Percentiles rank a stretch among this genome's conserved stretches.
Evolutionary conservation across 805 yeast genomes (phyloP).

Genomic region (Torulaspora microellipsoides): DNA sequence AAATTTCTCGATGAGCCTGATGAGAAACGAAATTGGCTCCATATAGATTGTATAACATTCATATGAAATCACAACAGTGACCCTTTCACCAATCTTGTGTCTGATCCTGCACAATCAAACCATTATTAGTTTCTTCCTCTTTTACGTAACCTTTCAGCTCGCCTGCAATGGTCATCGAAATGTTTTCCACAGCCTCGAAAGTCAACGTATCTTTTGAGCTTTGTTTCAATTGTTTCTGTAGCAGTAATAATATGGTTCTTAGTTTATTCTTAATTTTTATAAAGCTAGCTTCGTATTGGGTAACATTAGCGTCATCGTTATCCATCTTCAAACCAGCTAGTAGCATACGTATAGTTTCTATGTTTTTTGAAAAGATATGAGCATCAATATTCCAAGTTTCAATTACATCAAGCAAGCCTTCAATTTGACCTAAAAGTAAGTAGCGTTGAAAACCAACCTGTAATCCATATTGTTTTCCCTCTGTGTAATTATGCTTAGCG

Average conservation of each 20-base stretch:
- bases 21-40: conserved; percentile 24
- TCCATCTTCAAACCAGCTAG: conserved; percentile 34
- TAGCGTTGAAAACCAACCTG: conserved; percentile 74
- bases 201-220: conserved; percentile 20
- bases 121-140: conserved; percentile 19
- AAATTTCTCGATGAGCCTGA: conserved; percentile 27
- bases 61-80: conserved; percentile 9
- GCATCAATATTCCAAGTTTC: conserved; percentile 22
- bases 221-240: conserved; percentile 20
- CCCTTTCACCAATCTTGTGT: conserved; percentile 24
- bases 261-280: conserved; percentile 58
- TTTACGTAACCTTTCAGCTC: conserved; percentile 32
- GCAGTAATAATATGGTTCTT: conserved; percentile 43
- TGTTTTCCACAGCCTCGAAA: conserved; percentile 36
- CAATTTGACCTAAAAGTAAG: conserved; percentile 63
- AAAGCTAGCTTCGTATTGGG: conserved; percentile 47
- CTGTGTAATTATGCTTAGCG: conserved; percentile 52
- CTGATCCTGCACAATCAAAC: conserved; percentile 20
- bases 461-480: conserved; percentile 81
- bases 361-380: conserved; percentile 20
- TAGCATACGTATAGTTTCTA: conserved; percentile 23
- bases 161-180: conserved; percentile 30
- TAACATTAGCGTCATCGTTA: conserved; percentile 55
- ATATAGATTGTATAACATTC: conserved; percentile 24
- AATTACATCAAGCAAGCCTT: conserved; percentile 46